phyloP scores from a whole-genome alignment of 768 basidiomycete genomes.

The Polyporus arcularius region DNA sequence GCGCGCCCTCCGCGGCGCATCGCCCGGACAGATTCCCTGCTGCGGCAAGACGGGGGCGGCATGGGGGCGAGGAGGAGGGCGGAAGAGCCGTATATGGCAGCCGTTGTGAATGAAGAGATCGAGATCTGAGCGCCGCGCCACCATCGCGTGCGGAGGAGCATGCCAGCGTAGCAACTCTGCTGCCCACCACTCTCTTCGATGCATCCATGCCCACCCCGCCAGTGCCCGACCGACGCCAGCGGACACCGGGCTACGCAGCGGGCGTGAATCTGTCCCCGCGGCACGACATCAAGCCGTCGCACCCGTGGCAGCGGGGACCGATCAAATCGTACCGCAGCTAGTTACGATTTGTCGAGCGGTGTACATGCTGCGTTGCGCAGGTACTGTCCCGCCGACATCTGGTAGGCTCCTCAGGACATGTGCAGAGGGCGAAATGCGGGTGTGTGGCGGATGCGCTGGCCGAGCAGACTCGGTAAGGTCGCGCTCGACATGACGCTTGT shows the following conservation, averaged over 20 bases:
- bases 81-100: slow-evolving; percentile 5
- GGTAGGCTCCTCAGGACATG: too few species aligned
- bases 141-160: neutral
- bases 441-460: too few species aligned
- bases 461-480: too few species aligned
- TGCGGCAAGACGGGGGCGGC: too few species aligned
- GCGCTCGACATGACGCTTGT: too few species aligned
- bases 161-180: neutral
- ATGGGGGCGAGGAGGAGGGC: neutral
- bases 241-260: neutral
- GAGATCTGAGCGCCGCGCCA: neutral
- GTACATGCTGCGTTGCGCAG: neutral
- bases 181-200: neutral
- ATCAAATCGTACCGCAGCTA: neutral
- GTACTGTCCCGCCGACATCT: neutral
- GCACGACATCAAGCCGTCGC: neutral
- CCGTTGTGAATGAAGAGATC: slow-evolving; percentile 8
- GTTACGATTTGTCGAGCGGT: neutral
- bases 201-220: neutral
- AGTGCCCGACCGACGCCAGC: neutral
- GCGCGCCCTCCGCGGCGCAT: too few species aligned
- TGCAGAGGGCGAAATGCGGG: too few species aligned
- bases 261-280: neutral
- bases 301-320: neutral
- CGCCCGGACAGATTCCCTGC: too few species aligned